Conservation (phyloP, 257 asterid species). For the Ophiorrhiza pumila region DNA sequence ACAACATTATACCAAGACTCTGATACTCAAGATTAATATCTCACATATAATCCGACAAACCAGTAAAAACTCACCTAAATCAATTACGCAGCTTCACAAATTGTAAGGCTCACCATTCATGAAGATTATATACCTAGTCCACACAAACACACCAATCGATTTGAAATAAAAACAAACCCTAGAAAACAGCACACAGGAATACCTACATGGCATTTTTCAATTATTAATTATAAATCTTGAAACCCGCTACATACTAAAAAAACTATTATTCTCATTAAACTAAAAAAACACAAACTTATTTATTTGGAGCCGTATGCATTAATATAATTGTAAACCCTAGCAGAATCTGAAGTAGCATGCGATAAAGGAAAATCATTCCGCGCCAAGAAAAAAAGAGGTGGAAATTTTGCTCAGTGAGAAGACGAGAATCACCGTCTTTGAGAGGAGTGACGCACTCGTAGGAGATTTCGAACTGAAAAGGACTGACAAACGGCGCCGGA, state of each 20-base stretch:
- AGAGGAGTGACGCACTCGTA: constrained; percentile 90
- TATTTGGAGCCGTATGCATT: background rate
- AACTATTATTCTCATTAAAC: background rate
- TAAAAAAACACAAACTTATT: background rate
- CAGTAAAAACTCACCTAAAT: background rate
- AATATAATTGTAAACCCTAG: constrained; percentile 11
- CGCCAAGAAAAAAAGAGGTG: background rate
- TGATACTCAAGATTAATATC: background rate
- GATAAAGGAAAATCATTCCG: background rate
- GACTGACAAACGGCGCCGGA: constrained; percentile 80
- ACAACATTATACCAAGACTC: background rate
- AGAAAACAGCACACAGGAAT: background rate
- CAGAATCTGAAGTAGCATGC: background rate
- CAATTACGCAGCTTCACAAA: background rate
- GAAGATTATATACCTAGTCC: background rate
- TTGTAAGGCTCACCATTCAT: background rate
- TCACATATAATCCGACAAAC: background rate
- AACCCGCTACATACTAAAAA: background rate
- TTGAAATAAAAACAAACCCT: background rate
- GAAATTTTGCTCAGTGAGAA: background rate
- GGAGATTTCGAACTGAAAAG: constrained; percentile 95
- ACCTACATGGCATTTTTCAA: background rate
- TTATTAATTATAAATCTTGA: background rate
- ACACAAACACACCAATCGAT: background rate
- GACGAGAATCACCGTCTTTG: constrained; percentile 59